Evolutionary conservation across 768 basidiomycete species (phyloP).

Genomic region (Chalciporus sphaerocephalus): DNA sequence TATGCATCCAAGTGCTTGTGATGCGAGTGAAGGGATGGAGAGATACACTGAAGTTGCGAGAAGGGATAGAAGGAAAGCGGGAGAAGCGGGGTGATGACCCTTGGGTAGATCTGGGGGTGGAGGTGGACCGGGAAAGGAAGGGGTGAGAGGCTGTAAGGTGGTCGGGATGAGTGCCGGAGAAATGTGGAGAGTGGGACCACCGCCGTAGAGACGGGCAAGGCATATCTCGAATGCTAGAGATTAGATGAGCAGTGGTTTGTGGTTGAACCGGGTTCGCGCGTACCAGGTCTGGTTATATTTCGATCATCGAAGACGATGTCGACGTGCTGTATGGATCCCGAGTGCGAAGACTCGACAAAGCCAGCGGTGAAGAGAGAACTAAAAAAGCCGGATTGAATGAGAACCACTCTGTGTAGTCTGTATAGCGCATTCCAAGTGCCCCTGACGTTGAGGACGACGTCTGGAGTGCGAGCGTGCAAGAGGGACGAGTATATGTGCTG

Average conservation of each 20-base stretch:
- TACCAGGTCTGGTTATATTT: conserved; percentile 86
- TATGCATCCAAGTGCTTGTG: conserved; percentile 68
- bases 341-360: conserved; percentile 55
- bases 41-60: conserved; percentile 86
- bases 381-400: conserved; percentile 92
- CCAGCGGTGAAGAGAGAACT: conserved; percentile 80
- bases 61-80: conserved; percentile 78
- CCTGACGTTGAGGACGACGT: conserved; percentile 67
- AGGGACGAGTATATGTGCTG: conserved; percentile 75
- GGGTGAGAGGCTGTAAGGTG: conserved; percentile 63
- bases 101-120: conserved; percentile 34
- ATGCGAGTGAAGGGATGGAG: conserved; percentile 70
- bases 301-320: conserved; percentile 74
- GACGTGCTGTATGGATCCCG: conserved; percentile 46
- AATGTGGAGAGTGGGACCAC: conserved; percentile 71
- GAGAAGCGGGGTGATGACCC: conserved; percentile 69
- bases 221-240: conserved; percentile 87
- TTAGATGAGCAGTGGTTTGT: too few relatives aligned
- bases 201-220: conserved; percentile 82
- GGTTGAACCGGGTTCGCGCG: too few relatives aligned
- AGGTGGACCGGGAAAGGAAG: conserved; percentile 46
- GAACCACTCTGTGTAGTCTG: conserved; percentile 76
- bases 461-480: conserved; percentile 66
- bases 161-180: conserved; percentile 64
- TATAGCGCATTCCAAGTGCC: conserved; percentile 73